Base-by-base conservation (phyloP, 345 rosid genomes). In the Syzygium grande region DNA sequence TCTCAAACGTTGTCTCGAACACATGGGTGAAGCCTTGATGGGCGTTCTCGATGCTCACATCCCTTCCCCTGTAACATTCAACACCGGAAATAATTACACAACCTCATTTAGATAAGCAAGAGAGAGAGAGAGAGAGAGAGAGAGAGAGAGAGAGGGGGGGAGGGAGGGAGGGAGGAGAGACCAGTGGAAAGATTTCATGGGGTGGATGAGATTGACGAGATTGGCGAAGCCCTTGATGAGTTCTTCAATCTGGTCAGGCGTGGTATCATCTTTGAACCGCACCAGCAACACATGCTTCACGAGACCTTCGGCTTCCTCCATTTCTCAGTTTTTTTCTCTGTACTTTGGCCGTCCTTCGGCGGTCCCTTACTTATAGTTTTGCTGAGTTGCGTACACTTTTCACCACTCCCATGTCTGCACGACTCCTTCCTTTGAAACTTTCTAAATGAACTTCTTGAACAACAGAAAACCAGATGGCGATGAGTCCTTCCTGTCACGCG, bases 101-200 rank as follows among this genome's bases (percentile, higher is more conserved):
- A 58, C 25, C 10, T 58, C 63, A 10, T 58, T 58, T 58, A 27
- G 14, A n/a, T 25, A n/a, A 23, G 61, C 5, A n/a, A 56, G 61
- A 56, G n/a, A 56, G 61, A 23, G 56, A 54, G 56, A 54, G 58
- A 55, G 59, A 55, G 58, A 54, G 1, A 52, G 14, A 12, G 52
- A 51, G 52, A 51, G 52, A 51, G 52, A 51, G 52, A 51, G 52
- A 51, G 52, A 94, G 88, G 85, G 83, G 14, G 53, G 15, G 54
- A 52, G n/a, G n/a, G n/a, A n/a, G n/a, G n/a, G n/a, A n/a, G n/a
- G n/a, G n/a, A n/a, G n/a, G 58, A 21, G 11, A 21, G 52, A 96
- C 98, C 98, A 94, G 84, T 94, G 93, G 88, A 95, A 97, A 91
- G 94, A 91, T 87, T 96, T 97, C 98, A 97, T 93, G 91, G 98